Conservation (phyloP, 2,329 filamentous ascomycete genomes). For the Pseudopyricularia cyperi region DNA sequence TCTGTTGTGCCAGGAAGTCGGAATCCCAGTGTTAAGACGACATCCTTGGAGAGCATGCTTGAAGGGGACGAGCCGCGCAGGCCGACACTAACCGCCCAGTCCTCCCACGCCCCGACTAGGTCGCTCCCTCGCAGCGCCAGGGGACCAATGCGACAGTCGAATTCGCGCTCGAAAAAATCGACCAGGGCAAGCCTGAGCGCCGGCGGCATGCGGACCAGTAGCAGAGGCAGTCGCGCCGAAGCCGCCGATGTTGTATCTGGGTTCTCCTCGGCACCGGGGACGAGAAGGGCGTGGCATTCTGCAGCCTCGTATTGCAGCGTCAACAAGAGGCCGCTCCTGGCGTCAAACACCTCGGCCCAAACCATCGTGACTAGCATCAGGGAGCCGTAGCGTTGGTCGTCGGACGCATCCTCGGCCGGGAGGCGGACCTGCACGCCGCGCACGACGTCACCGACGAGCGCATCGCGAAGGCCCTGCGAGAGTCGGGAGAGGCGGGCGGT, state of each 20-base stretch:
- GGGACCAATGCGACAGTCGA: slow-evolving; percentile 42
- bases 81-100: not conserved
- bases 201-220: slow-evolving; percentile 42
- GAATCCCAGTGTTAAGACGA: slow-evolving; percentile 38
- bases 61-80: slow-evolving; percentile 3
- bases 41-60: slow-evolving; percentile 25
- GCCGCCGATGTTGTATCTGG: not conserved
- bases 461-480: slow-evolving; percentile 36
- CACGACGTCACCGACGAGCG: slow-evolving; percentile 45
- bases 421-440: slow-evolving; percentile 43
- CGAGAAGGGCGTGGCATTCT: slow-evolving; percentile 33
- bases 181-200: slow-evolving; percentile 33
- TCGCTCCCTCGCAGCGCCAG: slow-evolving; percentile 36
- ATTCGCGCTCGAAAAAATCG: slow-evolving; percentile 38
- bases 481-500: slow-evolving; percentile 25
- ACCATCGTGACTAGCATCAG: slow-evolving; percentile 4
- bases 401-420: slow-evolving; percentile 17
- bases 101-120: slow-evolving; percentile 20
- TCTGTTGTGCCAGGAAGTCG: slow-evolving; percentile 19
- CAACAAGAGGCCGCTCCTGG: slow-evolving; percentile 25
- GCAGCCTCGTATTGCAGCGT: slow-evolving; percentile 40
- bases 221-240: slow-evolving; percentile 27
- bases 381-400: not conserved
- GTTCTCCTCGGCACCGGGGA: not conserved
- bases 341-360: slow-evolving; percentile 5